Base-by-base conservation (phyloP, 441 rosid species). In the Croton laevigatus region DNA sequence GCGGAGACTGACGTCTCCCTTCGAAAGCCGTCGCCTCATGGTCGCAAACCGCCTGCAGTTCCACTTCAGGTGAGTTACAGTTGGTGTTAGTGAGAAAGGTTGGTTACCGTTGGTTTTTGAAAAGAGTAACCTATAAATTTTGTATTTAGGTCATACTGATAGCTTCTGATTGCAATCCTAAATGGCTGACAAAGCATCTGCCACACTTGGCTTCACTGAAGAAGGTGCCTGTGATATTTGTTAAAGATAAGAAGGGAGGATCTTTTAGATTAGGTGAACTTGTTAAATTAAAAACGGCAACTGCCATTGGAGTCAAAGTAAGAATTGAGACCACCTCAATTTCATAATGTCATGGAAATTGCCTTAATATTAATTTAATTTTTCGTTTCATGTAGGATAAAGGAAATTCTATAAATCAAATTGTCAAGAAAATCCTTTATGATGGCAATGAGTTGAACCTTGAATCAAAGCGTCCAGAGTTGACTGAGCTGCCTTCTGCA, bases 151-250 rank as follows among this genome's bases (percentile, higher is more conserved):
- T 81, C 19, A 64, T 89, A 48, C 75, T 95, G 51, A 59, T 92
- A n/a, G 98, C 94, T 52, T 83, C 81, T 5, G 97, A 93, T 71
- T 88, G 94, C 86, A 84, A 87, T 79, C 96, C 98, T 8, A 82
- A 84, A 79, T 89, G 87, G 89, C 80, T 91, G 23, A 88, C 87
- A 13, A 88, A 82, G 75, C 98, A 92, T 78, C 77, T 95, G 65
- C 94, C 92, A 0, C 69, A 68, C 75, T 78, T 95, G 71, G 97
- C 97, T 68, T 78, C 81, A 19, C 86, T 91, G 0, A 86, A 87
- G 77, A 86, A 87, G 45, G 97, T 95, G 38, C 94, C 91, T 0
- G 67, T 93, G 73, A 74, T 91, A 52, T 76, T 73, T 61, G 80
- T 93, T 65, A 84, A 73, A 71, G 93, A 91, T 76, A 81, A 81